phyloP scores from a whole-genome alignment of 352 stramenopile genomes.

The Phytophthora tubulina region DNA sequence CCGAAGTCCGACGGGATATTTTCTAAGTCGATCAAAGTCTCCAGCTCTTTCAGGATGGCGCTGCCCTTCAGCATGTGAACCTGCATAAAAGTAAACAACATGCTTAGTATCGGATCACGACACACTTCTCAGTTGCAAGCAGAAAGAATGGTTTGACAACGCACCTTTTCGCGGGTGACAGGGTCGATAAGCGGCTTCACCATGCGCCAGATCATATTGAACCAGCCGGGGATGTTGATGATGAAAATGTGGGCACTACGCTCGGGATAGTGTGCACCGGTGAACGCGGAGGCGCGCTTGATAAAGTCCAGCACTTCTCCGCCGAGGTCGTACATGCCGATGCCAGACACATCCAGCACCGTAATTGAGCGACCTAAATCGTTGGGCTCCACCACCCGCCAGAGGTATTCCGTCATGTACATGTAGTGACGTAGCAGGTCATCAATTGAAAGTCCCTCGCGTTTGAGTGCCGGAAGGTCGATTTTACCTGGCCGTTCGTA shows the following conservation, averaged over 20 bases:
- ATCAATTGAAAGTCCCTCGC: slow-evolving; percentile 89
- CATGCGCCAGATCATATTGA: slow-evolving; percentile 94
- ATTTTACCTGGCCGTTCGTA: slow-evolving; percentile 91
- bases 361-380: slow-evolving; percentile 82
- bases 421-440: slow-evolving; percentile 92
- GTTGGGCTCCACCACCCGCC: slow-evolving; percentile 81
- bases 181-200: slow-evolving; percentile 94
- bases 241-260: slow-evolving; percentile 95
- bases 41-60: slow-evolving; percentile 76
- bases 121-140: neutral
- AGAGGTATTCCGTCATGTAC: slow-evolving; percentile 94
- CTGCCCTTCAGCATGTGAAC: slow-evolving; percentile 87
- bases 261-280: slow-evolving; percentile 94
- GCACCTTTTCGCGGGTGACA: slow-evolving; percentile 95
- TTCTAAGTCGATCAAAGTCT: slow-evolving; percentile 74
- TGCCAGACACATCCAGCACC: slow-evolving; percentile 86
- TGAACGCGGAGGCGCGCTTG: slow-evolving; percentile 87
- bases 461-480: slow-evolving; percentile 85
- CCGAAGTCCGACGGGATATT: slow-evolving; percentile 83
- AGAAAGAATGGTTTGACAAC: neutral
- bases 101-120: slow-evolving; percentile 1
- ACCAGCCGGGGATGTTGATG: slow-evolving; percentile 96
- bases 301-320: slow-evolving; percentile 92
- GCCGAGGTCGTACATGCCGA: slow-evolving; percentile 90
- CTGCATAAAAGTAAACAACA: slow-evolving; percentile 35